phyloP scores from a whole-genome alignment of 768 basidiomycete species.

The Calocybe cyanea region DNA sequence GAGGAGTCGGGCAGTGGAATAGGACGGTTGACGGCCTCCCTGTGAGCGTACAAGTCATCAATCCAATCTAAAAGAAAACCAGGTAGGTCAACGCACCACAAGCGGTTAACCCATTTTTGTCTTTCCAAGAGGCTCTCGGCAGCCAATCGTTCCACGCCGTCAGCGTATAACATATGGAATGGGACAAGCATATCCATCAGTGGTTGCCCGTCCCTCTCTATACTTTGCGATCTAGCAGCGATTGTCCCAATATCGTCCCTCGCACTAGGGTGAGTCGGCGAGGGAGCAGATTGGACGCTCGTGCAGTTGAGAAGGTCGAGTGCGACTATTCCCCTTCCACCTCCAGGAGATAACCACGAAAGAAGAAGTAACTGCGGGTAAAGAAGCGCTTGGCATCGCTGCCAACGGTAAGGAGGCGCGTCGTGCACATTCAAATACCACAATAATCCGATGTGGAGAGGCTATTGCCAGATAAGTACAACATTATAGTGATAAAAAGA shows the following conservation, averaged over 20 bases:
- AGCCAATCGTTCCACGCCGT: conserved; percentile 84
- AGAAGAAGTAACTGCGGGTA: conserved; percentile 83
- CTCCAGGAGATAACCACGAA: conserved; percentile 83
- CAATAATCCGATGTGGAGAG: conserved; percentile 76
- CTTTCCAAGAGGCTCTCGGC: conserved; percentile 86
- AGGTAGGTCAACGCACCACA: conserved; percentile 58
- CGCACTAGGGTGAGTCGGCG: conserved; percentile 76
- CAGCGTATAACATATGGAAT: conserved; percentile 86
- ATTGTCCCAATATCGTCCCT: conserved; percentile 84
- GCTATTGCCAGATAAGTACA: conserved; percentile 45
- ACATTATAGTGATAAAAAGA: conserved; percentile 11
- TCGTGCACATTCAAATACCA: conserved; percentile 96
- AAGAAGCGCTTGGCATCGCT: conserved; percentile 75
- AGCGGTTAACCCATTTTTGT: conserved; percentile 86
- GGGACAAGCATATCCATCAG: conserved; percentile 78
- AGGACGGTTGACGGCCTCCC: conserved; percentile 75
- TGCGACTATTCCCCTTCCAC: conserved; percentile 81
- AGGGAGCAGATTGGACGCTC: conserved; percentile 79
- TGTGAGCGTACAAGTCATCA: conserved; percentile 23
- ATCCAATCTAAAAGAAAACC: conserved; percentile 2
- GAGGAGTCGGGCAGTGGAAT: conserved; percentile 41
- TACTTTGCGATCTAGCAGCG: conserved; percentile 66
- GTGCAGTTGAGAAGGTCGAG: conserved; percentile 85
- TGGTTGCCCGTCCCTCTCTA: conserved; percentile 39
- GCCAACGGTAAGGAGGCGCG: conserved; percentile 71